Conservation (phyloP, 441 rosid species). For the Gossypium laxum region DNA sequence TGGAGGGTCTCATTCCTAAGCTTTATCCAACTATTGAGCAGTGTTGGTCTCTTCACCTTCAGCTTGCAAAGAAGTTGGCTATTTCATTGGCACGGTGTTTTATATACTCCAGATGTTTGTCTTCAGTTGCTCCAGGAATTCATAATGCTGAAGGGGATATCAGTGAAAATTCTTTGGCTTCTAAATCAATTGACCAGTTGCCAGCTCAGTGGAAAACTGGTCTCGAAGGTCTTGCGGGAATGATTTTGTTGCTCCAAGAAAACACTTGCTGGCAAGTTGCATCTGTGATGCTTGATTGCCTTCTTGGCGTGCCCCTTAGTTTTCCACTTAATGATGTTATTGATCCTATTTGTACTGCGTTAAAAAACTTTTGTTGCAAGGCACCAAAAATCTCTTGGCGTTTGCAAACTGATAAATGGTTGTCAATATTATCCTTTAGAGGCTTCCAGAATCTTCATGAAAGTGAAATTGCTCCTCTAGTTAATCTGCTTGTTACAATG, state of each 20-base stretch:
- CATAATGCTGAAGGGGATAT: slow-evolving; percentile 30
- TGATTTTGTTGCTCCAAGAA: slow-evolving; percentile 37
- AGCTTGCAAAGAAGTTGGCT: slow-evolving; percentile 48
- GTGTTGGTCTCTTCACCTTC: slow-evolving; percentile 63
- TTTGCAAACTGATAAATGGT: slow-evolving; percentile 62
- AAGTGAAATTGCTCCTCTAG: slow-evolving; percentile 40
- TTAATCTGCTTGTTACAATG: slow-evolving; percentile 45
- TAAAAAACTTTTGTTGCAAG: slow-evolving; percentile 36
- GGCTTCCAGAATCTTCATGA: slow-evolving; percentile 40
- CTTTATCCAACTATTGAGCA: slow-evolving; percentile 48
- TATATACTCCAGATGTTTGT: slow-evolving; percentile 47
- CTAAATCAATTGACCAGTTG: slow-evolving; percentile 29
- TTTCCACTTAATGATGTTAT: slow-evolving; percentile 39
- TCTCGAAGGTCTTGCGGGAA: slow-evolving; percentile 49
- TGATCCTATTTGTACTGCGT: slow-evolving; percentile 38
- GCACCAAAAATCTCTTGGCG: slow-evolving; percentile 79
- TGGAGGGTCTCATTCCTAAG: slow-evolving; percentile 38
- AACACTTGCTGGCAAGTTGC: slow-evolving; percentile 67
- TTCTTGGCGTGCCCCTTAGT: slow-evolving; percentile 42
- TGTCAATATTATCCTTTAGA: slow-evolving; percentile 38
- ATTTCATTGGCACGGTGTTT: slow-evolving; percentile 48
- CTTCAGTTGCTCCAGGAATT: slow-evolving; percentile 30
- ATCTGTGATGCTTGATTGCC: slow-evolving; percentile 57
- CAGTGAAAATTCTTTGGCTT: slow-evolving; percentile 24
- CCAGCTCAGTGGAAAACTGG: slow-evolving; percentile 39